phyloP scores from a whole-genome alignment of 2,329 filamentous ascomycete genomes.

The Fusarium anguioides region DNA sequence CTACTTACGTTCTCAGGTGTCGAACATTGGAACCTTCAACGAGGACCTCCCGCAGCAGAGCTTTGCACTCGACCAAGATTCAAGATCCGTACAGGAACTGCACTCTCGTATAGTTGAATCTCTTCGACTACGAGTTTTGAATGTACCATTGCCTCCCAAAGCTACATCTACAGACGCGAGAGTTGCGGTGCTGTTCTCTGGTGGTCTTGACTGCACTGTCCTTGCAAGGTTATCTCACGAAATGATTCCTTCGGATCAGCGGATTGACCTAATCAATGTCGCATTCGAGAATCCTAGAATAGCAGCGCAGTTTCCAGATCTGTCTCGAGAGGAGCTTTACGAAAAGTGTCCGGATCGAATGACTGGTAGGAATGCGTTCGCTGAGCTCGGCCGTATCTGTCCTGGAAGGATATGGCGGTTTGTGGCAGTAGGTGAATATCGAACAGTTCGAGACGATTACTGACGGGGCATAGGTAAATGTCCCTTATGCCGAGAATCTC shows the following conservation, averaged over 20 bases:
- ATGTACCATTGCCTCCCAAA: conserved; percentile 70
- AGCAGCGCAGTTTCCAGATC: conserved; percentile 62
- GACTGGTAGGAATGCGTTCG: conserved; percentile 82
- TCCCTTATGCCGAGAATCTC: conserved; percentile 81
- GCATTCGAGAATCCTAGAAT: conserved; percentile 94
- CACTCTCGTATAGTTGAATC: conserved; percentile 68
- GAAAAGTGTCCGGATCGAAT: conserved; percentile 90
- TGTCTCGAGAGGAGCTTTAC: conserved; percentile 62
- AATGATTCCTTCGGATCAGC: conserved; percentile 73
- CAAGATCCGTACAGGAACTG: conserved; percentile 64
- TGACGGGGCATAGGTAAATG: conserved; percentile 68
- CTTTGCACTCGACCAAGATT: conserved; percentile 44
- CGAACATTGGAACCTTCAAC: conserved; percentile 66
- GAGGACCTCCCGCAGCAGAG: conserved; percentile 53
- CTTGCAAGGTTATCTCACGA: conserved; percentile 85
- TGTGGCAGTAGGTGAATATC: conserved; percentile 65
- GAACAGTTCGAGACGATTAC: neutral
- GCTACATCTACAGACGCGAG: conserved; percentile 56
- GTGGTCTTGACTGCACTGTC: conserved; percentile 91
- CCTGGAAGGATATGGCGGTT: conserved; percentile 83
- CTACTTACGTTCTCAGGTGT: conserved; percentile 63
- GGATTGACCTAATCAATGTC: conserved; percentile 91
- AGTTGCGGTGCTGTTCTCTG: conserved; percentile 89
- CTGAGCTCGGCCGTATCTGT: conserved; percentile 78
- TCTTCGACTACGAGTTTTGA: conserved; percentile 70